Conservation (phyloP, 495 filamentous ascomycete genomes). For the Venustampulla echinocandica region DNA sequence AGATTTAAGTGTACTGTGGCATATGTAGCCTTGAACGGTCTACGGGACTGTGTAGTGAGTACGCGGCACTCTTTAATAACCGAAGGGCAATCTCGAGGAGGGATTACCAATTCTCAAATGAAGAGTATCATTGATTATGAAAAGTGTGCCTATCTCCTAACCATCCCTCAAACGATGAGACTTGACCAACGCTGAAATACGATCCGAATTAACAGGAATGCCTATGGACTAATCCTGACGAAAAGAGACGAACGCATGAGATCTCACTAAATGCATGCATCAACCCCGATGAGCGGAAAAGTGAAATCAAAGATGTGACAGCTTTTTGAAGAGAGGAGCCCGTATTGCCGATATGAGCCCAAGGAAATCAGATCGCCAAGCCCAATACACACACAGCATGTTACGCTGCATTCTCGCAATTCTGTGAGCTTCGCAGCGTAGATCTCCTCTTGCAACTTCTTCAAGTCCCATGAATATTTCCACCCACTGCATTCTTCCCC, state of each 20-base stretch:
- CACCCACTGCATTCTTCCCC: slow-evolving; percentile 1
- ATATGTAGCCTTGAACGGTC: too few relatives aligned
- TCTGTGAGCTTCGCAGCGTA: slow-evolving; percentile 19
- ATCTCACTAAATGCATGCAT: slow-evolving; percentile 14
- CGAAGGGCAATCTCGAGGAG: too few relatives aligned
- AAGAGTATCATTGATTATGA: slow-evolving; percentile 21
- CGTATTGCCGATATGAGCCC: slow-evolving; percentile 4
- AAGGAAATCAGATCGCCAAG: slow-evolving; percentile 8
- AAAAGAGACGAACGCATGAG: slow-evolving; percentile 8
- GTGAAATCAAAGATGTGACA: slow-evolving; percentile 11
- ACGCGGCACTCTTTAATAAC: too few relatives aligned
- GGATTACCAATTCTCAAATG: too few relatives aligned
- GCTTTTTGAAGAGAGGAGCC: slow-evolving; percentile 5
- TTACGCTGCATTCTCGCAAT: slow-evolving; percentile 3
- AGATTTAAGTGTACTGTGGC: too few relatives aligned
- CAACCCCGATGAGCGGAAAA: background rate
- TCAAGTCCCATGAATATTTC: slow-evolving; percentile 12
- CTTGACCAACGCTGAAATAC: slow-evolving; percentile 17
- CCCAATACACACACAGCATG: background rate
- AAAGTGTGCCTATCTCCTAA: slow-evolving; percentile 9
- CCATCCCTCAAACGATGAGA: slow-evolving; percentile 10
- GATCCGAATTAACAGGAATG: slow-evolving; percentile 14
- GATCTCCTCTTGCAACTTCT: slow-evolving; percentile 12
- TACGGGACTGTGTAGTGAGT: too few relatives aligned
- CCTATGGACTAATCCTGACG: background rate